A percentile compares a stretch with the other conserved stretches of the same genome.
Evolutionary conservation across 2,329 filamentous ascomycete species (phyloP).

Genomic region (Fusarium drepaniforme): DNA sequence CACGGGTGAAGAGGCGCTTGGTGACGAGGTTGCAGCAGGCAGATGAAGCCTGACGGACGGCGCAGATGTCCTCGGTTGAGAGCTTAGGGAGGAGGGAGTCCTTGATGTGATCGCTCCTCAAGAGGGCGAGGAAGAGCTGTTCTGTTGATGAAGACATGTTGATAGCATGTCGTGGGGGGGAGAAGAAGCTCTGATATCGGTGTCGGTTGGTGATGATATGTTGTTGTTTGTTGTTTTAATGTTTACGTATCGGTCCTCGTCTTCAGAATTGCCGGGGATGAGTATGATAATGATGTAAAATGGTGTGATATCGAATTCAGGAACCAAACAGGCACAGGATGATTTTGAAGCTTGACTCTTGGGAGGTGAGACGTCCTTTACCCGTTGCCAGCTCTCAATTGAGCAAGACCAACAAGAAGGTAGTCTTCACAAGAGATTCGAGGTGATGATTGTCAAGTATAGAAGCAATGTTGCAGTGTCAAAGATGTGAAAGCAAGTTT

Average conservation of each 20-base stretch:
- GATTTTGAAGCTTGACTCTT: conserved; percentile 14
- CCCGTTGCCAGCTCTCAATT: conserved; percentile 21
- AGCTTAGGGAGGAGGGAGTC: conserved; percentile 63
- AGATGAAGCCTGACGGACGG: conserved; percentile 75
- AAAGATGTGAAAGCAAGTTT: neutral
- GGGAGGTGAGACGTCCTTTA: conserved; percentile 1
- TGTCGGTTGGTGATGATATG: conserved; percentile 3
- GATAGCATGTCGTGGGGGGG: conserved; percentile 58
- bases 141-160: conserved; percentile 63
- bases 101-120: conserved; percentile 64
- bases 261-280: conserved; percentile 4
- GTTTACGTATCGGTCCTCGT: conserved; percentile 2
- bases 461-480: conserved; percentile 10
- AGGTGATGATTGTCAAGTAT: conserved; percentile 10
- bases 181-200: neutral
- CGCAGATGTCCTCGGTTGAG: conserved; percentile 65
- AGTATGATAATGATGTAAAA: conserved; percentile 28
- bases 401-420: conserved; percentile 12
- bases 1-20: conserved; percentile 75
- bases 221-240: conserved; percentile 11
- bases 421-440: conserved; percentile 11
- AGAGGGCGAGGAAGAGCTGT: conserved; percentile 66
- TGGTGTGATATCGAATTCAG: conserved; percentile 24
- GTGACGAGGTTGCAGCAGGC: conserved; percentile 79
- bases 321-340: conserved; percentile 1